Percentiles rank a stretch among this genome's conserved stretches.
These are phyloP conservation scores for Albizia julibrissin DNA, from an alignment of 306 rosid species.

Conservation along the genomic window DNA sequence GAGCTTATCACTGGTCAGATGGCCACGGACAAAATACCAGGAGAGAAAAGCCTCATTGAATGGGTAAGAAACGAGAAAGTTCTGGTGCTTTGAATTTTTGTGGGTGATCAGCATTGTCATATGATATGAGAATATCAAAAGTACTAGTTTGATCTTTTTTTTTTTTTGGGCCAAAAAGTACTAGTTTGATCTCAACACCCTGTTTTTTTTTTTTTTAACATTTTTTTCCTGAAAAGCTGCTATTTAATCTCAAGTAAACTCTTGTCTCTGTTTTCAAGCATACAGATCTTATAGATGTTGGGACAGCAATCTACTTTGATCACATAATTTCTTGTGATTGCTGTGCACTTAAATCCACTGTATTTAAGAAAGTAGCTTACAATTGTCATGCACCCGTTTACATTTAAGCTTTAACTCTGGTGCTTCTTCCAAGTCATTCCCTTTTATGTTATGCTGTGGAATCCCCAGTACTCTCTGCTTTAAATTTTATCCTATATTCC, in stretches of 20 bases:
- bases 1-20: conserved; percentile 51
- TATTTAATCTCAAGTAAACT: neutral
- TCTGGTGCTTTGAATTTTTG: neutral
- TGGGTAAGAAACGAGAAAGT: conserved; percentile 44
- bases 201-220: neutral
- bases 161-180: neutral
- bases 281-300: neutral
- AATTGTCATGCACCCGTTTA: neutral
- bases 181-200: neutral
- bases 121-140: conserved; percentile 1
- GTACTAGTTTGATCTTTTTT: neutral
- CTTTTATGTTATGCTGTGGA: neutral
- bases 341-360: neutral
- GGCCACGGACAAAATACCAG: conserved; percentile 28
- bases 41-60: conserved; percentile 42
- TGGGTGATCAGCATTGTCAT: neutral
- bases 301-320: neutral
- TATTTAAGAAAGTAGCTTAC: neutral
- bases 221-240: too few relatives aligned
- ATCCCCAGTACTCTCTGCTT: neutral
- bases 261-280: conserved; percentile 2
- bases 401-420: neutral
- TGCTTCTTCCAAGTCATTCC: neutral
- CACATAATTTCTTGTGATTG: neutral
- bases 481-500: neutral